Conservation (phyloP, 257 asterid genomes). For the Salvia miltiorrhiza region DNA sequence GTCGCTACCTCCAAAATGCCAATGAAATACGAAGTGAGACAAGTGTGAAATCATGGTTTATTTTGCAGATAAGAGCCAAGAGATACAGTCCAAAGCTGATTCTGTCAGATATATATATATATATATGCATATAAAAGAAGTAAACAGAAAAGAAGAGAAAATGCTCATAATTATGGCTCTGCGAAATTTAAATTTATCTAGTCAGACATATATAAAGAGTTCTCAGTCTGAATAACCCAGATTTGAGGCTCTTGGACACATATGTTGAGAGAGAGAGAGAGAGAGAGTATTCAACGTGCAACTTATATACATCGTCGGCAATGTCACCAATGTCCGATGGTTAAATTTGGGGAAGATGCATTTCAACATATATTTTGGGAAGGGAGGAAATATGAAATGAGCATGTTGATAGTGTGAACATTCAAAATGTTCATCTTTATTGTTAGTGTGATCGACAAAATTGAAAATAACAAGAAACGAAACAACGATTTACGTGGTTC, state of each 20-base stretch:
- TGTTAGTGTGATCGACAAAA: no score
- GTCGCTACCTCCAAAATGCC: neutral
- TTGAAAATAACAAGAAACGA: no score
- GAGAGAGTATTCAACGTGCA: no score
- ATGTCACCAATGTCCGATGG: no score
- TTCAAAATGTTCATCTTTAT: no score
- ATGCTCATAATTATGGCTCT: neutral
- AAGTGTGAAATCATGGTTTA: neutral
- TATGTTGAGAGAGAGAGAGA: neutral
- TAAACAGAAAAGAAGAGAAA: neutral
- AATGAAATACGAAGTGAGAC: neutral
- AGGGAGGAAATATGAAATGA: no score
- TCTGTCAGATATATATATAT: conserved; percentile 2
- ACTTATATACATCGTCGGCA: no score
- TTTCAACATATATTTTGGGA: no score
- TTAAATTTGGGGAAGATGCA: no score
- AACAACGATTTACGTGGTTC: no score
- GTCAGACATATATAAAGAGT: neutral
- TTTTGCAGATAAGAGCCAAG: neutral
- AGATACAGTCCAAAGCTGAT: neutral
- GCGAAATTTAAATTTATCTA: neutral
- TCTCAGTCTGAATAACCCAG: neutral
- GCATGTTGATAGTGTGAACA: no score
- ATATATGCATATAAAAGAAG: neutral
- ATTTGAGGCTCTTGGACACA: neutral